phyloP scores from a whole-genome alignment of 2,329 filamentous ascomycete genomes.

The Cladosporium velox region DNA sequence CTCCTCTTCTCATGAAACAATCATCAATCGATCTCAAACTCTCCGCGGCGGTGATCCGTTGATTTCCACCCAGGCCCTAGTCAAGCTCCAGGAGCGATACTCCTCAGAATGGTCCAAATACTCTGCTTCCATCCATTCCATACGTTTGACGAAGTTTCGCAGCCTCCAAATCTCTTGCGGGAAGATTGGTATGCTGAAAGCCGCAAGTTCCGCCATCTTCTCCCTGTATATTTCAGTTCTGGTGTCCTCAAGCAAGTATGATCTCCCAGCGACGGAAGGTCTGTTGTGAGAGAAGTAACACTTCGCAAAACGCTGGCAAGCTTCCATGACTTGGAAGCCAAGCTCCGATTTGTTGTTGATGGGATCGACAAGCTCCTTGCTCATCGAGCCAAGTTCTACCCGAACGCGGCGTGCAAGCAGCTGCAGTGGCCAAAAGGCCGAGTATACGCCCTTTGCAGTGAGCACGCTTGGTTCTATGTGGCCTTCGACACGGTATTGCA shows the following conservation, averaged over 20 bases:
- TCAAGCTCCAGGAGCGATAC: not conserved
- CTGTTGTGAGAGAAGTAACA: not conserved
- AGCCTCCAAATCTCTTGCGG: not conserved
- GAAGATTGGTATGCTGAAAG: not conserved
- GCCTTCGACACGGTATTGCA: not conserved
- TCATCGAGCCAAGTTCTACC: not conserved
- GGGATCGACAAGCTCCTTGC: not conserved
- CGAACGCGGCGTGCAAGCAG: not conserved
- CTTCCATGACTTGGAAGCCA: not conserved
- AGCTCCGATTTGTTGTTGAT: not conserved
- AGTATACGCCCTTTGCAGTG: not conserved
- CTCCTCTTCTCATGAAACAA: not conserved
- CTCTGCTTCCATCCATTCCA: not conserved
- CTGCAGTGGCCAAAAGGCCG: not conserved
- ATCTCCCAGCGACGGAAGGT: not conserved
- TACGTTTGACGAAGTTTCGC: not conserved
- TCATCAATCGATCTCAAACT: not conserved
- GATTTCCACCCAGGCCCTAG: not conserved
- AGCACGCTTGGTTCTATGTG: not conserved
- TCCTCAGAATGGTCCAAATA: not conserved
- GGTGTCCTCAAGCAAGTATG: not conserved
- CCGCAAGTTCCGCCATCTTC: not conserved
- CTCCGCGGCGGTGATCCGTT: not conserved
- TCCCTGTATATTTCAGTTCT: not conserved
- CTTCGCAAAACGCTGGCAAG: not conserved